These are phyloP conservation scores for Aspergillus sclerotialis DNA, from an alignment of 2,329 filamentous ascomycete genomes.

Conservation along the genomic window DNA sequence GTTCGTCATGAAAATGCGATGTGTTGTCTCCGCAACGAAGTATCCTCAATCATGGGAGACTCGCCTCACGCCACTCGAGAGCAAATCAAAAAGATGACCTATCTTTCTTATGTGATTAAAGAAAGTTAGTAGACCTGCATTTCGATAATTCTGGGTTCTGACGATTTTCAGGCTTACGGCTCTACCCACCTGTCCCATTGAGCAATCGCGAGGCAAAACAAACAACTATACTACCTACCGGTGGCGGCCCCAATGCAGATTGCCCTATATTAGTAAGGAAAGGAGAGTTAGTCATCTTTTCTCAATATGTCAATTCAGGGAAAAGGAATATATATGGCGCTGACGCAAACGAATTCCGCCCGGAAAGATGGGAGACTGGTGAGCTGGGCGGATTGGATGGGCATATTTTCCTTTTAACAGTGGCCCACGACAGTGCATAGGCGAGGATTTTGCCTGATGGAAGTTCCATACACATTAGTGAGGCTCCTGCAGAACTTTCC, in stretches of 20 bases:
- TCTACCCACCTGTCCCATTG: constrained; percentile 33
- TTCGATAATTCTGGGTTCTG: constrained; percentile 2
- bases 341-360: constrained; percentile 15
- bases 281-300: constrained; percentile 17
- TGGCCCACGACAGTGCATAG: constrained; percentile 20
- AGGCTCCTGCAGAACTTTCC: constrained; percentile 8
- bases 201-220: constrained; percentile 27
- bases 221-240: constrained; percentile 30
- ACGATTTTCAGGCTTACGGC: constrained; percentile 21
- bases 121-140: constrained; percentile 26
- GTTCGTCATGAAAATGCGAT: constrained; percentile 13
- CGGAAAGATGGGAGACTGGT: constrained; percentile 21
- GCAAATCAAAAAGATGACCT: constrained; percentile 35
- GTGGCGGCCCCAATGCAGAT: constrained; percentile 51
- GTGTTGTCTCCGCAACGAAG: constrained; percentile 12
- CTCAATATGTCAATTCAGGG: constrained; percentile 35
- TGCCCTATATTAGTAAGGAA: constrained; percentile 22
- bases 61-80: constrained; percentile 8
- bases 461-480: constrained; percentile 16
- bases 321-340: constrained; percentile 23
- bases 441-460: constrained; percentile 14
- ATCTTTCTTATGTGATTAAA: constrained; percentile 44
- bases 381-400: constrained; percentile 17
- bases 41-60: constrained; percentile 11
- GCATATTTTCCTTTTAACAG: constrained; percentile 25